Conservation (phyloP, 73 alveolate genomes). For the Diophrys sp. region DNA sequence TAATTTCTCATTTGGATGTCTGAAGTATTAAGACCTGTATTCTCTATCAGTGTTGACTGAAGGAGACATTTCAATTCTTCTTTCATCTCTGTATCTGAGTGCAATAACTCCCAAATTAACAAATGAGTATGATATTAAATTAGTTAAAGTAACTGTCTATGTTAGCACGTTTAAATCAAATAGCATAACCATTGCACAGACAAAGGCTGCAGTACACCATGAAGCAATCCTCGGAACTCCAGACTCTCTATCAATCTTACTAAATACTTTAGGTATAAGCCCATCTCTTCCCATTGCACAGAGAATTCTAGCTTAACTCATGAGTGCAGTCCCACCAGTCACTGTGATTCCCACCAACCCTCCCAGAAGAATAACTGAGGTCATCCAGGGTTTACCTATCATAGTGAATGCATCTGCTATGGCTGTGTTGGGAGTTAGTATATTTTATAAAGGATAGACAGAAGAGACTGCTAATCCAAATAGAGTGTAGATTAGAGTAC, state of each 20-base stretch:
- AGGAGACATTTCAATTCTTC: neutral
- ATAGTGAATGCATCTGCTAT: slow-evolving; percentile 7
- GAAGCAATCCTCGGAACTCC: slow-evolving; percentile 6
- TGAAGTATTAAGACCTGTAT: neutral
- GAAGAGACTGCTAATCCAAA: neutral
- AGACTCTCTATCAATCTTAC: slow-evolving; percentile 1
- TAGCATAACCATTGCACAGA: slow-evolving; percentile 8
- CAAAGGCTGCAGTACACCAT: slow-evolving; percentile 3
- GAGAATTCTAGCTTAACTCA: slow-evolving; percentile 9
- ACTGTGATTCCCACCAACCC: slow-evolving; percentile 22
- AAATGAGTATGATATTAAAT: slow-evolving; percentile 15
- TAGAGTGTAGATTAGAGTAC: neutral
- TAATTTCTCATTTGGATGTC: neutral
- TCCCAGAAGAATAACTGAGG: neutral
- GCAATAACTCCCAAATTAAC: slow-evolving; percentile 21
- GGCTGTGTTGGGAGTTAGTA: slow-evolving; percentile 13
- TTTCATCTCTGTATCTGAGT: slow-evolving; percentile 22
- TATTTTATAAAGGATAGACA: neutral
- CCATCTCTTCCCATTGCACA: slow-evolving; percentile 19
- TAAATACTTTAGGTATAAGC: neutral
- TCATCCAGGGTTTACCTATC: slow-evolving; percentile 19
- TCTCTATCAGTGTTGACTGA: too few relatives aligned
- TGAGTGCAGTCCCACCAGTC: neutral
- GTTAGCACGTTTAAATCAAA: slow-evolving; percentile 21
- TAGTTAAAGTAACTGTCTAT: slow-evolving; percentile 19